A percentile compares a stretch with the other conserved stretches of the same genome.
Conservation (phyloP, 2,329 filamentous ascomycete species). For the Emergomyces africanus region DNA sequence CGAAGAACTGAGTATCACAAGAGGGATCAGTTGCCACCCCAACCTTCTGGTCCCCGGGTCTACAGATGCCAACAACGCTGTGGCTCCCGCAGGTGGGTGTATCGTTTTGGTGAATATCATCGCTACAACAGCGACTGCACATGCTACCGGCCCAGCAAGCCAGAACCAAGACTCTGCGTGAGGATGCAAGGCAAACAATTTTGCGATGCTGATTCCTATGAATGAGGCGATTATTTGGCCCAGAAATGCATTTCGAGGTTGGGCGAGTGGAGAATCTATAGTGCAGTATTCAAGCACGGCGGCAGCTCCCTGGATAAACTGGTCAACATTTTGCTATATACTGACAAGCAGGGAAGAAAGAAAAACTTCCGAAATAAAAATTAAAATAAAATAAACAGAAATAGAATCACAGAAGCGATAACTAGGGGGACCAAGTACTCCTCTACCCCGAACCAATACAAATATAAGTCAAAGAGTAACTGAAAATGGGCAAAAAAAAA, state of each 20-base stretch:
- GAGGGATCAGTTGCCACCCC: conserved; percentile 56
- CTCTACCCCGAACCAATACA: not conserved
- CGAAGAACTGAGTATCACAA: conserved; percentile 47
- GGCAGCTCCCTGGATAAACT: conserved; percentile 47
- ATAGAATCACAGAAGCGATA: not conserved
- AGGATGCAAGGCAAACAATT: conserved; percentile 47
- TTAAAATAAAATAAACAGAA: too few relatives aligned
- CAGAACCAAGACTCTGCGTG: conserved; percentile 43
- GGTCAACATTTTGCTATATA: not conserved
- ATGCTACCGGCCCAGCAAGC: conserved; percentile 53
- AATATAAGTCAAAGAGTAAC: not conserved
- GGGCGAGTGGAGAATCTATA: conserved; percentile 58
- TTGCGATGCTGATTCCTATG: conserved; percentile 49
- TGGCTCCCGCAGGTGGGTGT: conserved; percentile 63
- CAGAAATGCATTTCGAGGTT: conserved; percentile 56
- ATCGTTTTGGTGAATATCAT: conserved; percentile 62
- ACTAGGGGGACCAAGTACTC: not conserved
- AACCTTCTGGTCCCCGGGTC: conserved; percentile 41
- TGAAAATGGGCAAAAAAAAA: not conserved
- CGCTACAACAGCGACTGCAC: conserved; percentile 47
- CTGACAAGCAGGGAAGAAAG: not conserved
- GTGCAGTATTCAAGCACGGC: conserved; percentile 64
- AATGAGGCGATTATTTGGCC: conserved; percentile 53
- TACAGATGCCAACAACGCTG: conserved; percentile 54
- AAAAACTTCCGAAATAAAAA: not conserved